phyloP scores from a whole-genome alignment of 2,329 filamentous ascomycete species.

The Cladosporium sp. region DNA sequence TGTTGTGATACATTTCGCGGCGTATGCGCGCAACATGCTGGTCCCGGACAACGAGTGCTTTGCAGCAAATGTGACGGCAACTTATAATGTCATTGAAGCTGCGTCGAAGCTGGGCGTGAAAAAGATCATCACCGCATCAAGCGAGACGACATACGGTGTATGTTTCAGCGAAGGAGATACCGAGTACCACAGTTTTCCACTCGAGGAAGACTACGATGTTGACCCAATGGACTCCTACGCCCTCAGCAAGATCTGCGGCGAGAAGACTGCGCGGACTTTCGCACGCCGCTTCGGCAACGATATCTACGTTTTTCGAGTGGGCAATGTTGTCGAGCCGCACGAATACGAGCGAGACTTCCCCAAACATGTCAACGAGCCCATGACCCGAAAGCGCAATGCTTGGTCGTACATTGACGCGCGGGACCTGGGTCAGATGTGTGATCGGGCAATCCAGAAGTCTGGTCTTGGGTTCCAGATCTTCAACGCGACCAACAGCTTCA shows the following conservation, averaged over 20 bases:
- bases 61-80: constrained; percentile 50
- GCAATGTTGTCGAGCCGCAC: constrained; percentile 58
- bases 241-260: constrained; percentile 56
- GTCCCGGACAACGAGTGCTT: constrained; percentile 60
- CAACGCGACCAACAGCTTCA: constrained; percentile 61
- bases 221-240: constrained; percentile 61
- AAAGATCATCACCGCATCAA: constrained; percentile 59
- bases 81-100: constrained; percentile 61
- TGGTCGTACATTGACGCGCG: constrained; percentile 62
- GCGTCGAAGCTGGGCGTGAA: constrained; percentile 58
- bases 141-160: constrained; percentile 59
- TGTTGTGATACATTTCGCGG: constrained; percentile 60
- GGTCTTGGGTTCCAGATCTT: constrained; percentile 61
- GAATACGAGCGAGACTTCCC: constrained; percentile 55
- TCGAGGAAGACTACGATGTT: constrained; percentile 56
- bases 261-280: constrained; percentile 55
- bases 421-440: constrained; percentile 59
- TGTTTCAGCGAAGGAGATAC: constrained; percentile 57
- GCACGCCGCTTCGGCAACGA: constrained; percentile 53
- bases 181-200: constrained; percentile 54
- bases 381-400: constrained; percentile 52
- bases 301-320: constrained; percentile 59
- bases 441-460: constrained; percentile 49
- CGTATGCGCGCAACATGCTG: constrained; percentile 57
- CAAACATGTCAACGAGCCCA: constrained; percentile 47